Conservation (phyloP, 306 rosid species). For the Cucurbita argyrosperma region DNA sequence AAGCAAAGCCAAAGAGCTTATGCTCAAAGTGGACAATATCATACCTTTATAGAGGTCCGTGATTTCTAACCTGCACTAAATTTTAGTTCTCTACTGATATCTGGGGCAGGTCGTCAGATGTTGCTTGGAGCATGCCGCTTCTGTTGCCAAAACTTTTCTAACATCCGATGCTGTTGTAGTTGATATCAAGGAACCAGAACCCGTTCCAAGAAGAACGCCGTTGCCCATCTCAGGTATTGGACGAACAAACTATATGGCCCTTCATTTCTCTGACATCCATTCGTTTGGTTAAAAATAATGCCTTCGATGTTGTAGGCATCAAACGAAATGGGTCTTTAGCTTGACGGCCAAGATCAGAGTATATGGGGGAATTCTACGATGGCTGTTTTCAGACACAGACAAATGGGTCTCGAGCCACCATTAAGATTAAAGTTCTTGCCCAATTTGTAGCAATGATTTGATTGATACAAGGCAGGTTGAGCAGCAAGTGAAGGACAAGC, state of each 20-base stretch:
- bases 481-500: background rate
- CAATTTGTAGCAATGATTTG: background rate
- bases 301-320: background rate
- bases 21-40: too few species aligned
- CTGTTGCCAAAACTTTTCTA: conserved; percentile 69
- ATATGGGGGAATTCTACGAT: background rate
- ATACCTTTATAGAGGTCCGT: too few species aligned
- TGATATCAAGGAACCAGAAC: conserved; percentile 31
- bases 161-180: conserved; percentile 76
- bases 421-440: background rate
- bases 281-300: background rate
- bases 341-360: background rate
- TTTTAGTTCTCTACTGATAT: background rate
- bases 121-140: conserved; percentile 84
- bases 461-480: background rate
- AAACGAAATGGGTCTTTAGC: conserved; percentile 2
- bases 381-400: background rate
- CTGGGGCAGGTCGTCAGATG: conserved; percentile 68
- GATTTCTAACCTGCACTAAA: too few species aligned
- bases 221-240: conserved; percentile 30
- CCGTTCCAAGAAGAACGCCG: conserved; percentile 24
- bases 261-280: background rate
- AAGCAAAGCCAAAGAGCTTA: too few species aligned
- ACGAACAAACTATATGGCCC: background rate
- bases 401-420: background rate